phyloP scores from a whole-genome alignment of 352 stramenopile species.

The Phytophthora cactorum region DNA sequence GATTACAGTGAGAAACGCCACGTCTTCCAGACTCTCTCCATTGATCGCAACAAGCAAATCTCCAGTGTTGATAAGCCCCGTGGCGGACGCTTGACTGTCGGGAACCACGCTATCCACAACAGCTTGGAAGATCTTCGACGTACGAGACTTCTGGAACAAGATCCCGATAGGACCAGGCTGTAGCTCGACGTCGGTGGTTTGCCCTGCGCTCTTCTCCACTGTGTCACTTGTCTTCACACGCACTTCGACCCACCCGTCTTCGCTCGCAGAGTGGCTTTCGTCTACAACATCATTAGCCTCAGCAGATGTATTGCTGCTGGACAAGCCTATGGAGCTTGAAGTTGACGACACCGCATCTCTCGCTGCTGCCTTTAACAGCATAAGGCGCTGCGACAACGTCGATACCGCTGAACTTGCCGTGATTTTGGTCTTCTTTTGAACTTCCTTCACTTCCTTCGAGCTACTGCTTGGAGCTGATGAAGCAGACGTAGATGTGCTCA shows the following conservation, averaged over 20 bases:
- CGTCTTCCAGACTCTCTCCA: slow-evolving; percentile 61
- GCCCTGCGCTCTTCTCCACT: slow-evolving; percentile 53
- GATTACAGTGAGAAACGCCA: slow-evolving; percentile 78
- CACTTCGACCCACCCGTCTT: slow-evolving; percentile 86
- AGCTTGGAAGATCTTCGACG: slow-evolving; percentile 70
- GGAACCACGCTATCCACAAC: slow-evolving; percentile 85
- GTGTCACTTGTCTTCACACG: slow-evolving; percentile 55
- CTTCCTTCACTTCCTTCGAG: slow-evolving; percentile 16
- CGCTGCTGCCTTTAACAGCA: slow-evolving; percentile 68
- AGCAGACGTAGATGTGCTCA: neutral
- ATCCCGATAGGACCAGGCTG: slow-evolving; percentile 77
- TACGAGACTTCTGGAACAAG: slow-evolving; percentile 74
- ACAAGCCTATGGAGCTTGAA: slow-evolving; percentile 25
- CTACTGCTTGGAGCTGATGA: slow-evolving; percentile 20
- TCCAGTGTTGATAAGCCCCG: slow-evolving; percentile 64
- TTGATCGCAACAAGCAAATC: slow-evolving; percentile 84
- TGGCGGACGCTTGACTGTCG: slow-evolving; percentile 78
- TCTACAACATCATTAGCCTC: slow-evolving; percentile 29
- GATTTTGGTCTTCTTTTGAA: slow-evolving; percentile 24
- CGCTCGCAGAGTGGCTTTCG: slow-evolving; percentile 42
- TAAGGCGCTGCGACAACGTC: slow-evolving; percentile 66
- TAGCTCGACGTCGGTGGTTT: slow-evolving; percentile 73
- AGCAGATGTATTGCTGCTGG: slow-evolving; percentile 21
- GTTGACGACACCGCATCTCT: slow-evolving; percentile 66
- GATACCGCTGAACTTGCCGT: slow-evolving; percentile 50